phyloP scores from a whole-genome alignment of 805 yeast species.

The Myxozyma udenii region DNA sequence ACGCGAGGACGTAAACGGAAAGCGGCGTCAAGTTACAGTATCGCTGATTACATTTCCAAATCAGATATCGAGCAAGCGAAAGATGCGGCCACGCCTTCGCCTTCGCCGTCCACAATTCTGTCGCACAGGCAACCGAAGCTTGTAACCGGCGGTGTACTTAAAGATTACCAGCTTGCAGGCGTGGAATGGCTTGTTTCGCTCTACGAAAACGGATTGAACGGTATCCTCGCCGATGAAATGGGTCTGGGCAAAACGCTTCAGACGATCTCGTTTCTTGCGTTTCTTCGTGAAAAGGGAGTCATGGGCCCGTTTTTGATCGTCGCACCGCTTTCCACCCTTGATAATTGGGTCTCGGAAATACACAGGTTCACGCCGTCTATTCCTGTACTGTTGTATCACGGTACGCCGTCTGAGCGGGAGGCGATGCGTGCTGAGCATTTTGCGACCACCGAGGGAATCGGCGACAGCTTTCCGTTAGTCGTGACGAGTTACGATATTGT shows the following conservation, averaged over 20 bases:
- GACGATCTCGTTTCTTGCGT: conserved; percentile 73
- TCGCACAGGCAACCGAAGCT: conserved; percentile 49
- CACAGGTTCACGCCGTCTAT: conserved; percentile 67
- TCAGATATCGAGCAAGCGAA: conserved; percentile 2
- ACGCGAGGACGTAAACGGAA: background rate
- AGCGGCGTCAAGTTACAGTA: conserved; percentile 3
- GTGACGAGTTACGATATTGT: conserved; percentile 81
- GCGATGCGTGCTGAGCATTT: conserved; percentile 39
- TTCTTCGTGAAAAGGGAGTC: conserved; percentile 72
- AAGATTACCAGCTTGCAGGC: conserved; percentile 85
- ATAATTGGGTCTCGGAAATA: conserved; percentile 81
- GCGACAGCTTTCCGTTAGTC: conserved; percentile 47
- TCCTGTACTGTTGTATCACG: conserved; percentile 61
- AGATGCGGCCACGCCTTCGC: conserved; percentile 3
- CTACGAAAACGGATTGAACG: conserved; percentile 91
- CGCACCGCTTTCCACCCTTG: conserved; percentile 79
- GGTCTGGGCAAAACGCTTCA: conserved; percentile 94
- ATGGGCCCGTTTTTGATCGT: conserved; percentile 74
- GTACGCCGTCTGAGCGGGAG: conserved; percentile 57
- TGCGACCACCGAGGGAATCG: conserved; percentile 31
- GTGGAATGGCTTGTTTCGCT: conserved; percentile 85
- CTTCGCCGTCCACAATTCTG: conserved; percentile 5
- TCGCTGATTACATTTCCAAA: conserved; percentile 8
- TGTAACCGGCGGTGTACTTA: conserved; percentile 58
- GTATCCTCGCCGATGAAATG: conserved; percentile 96